Percentiles rank a stretch among this genome's conserved stretches.
phyloP scores from a whole-genome alignment of 352 stramenopile genomes.

The Phytophthora palmivora region DNA sequence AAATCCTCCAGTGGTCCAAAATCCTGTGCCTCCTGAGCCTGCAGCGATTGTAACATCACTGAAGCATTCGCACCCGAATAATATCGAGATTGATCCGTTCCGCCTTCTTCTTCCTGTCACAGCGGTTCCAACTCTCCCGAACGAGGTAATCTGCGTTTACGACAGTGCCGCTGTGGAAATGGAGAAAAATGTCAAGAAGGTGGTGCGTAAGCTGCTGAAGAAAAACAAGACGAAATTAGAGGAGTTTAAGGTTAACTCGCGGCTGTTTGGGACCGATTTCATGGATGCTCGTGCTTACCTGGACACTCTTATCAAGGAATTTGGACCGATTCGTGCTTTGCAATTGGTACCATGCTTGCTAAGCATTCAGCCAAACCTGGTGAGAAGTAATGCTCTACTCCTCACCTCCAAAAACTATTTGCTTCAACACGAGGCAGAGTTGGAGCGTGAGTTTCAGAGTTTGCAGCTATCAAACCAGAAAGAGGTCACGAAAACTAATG shows the following conservation, averaged over 20 bases:
- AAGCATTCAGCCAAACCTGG: constrained; percentile 63
- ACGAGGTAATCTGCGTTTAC: constrained; percentile 66
- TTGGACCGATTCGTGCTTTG: constrained; percentile 63
- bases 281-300: constrained; percentile 79
- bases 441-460: constrained; percentile 45
- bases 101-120: constrained; percentile 58
- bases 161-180: constrained; percentile 66
- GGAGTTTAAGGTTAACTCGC: constrained; percentile 86
- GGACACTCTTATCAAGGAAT: constrained; percentile 65
- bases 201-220: constrained; percentile 71
- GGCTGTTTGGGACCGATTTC: constrained; percentile 80
- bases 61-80: not conserved
- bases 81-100: constrained; percentile 51
- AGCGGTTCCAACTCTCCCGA: constrained; percentile 52
- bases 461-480: constrained; percentile 10
- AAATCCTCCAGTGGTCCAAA: not conserved
- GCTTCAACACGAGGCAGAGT: constrained; percentile 44
- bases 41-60: not conserved
- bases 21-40: not conserved
- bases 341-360: constrained; percentile 73
- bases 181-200: constrained; percentile 79
- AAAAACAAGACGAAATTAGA: constrained; percentile 64
- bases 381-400: constrained; percentile 65
- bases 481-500: not conserved
- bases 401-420: constrained; percentile 60